These are phyloP conservation scores for Pleurotus djamor DNA, from an alignment of 768 basidiomycete genomes.

Conservation along the genomic window DNA sequence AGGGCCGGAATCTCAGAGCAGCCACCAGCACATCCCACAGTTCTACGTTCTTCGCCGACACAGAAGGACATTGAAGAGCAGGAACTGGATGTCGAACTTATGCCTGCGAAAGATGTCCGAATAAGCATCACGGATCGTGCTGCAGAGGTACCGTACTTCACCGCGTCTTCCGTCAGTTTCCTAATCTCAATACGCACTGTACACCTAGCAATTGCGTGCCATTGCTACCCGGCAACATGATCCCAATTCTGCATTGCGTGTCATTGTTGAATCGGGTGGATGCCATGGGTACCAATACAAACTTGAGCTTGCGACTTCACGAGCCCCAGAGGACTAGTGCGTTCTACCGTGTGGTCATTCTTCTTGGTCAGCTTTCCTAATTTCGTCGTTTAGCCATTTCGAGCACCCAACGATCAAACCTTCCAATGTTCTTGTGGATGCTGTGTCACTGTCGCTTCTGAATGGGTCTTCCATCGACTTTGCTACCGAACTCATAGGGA, in stretches of 20 bases:
- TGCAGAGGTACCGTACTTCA: slow-evolving; percentile 53
- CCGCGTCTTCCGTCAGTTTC: no score
- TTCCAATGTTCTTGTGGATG: slow-evolving; percentile 81
- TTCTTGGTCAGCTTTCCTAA: slow-evolving; percentile 3
- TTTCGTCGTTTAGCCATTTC: slow-evolving; percentile 50
- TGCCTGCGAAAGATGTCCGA: slow-evolving; percentile 50
- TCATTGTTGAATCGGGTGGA: slow-evolving; percentile 90
- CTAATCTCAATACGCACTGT: no score
- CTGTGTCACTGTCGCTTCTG: slow-evolving; percentile 78
- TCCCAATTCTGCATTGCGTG: slow-evolving; percentile 65
- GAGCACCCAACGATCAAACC: slow-evolving; percentile 68
- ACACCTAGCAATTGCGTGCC: slow-evolving; percentile 67
- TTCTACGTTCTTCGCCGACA: slow-evolving; percentile 50
- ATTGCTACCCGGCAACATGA: slow-evolving; percentile 69
- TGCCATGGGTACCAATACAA: slow-evolving; percentile 99
- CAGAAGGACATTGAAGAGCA: slow-evolving; percentile 52
- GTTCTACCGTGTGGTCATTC: slow-evolving; percentile 22
- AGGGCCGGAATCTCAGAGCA: slow-evolving; percentile 15
- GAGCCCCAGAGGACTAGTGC: slow-evolving; percentile 82
- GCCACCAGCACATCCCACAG: slow-evolving; percentile 43
- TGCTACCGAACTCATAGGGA: slow-evolving; percentile 93
- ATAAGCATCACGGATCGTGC: slow-evolving; percentile 71
- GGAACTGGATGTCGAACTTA: slow-evolving; percentile 61
- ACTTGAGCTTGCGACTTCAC: slow-evolving; percentile 69
- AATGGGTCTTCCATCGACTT: slow-evolving; percentile 91